These are phyloP conservation scores for Magnolia kwangsiensis DNA, from an alignment of 164 flowering plant genomes.

Conservation along the genomic window DNA sequence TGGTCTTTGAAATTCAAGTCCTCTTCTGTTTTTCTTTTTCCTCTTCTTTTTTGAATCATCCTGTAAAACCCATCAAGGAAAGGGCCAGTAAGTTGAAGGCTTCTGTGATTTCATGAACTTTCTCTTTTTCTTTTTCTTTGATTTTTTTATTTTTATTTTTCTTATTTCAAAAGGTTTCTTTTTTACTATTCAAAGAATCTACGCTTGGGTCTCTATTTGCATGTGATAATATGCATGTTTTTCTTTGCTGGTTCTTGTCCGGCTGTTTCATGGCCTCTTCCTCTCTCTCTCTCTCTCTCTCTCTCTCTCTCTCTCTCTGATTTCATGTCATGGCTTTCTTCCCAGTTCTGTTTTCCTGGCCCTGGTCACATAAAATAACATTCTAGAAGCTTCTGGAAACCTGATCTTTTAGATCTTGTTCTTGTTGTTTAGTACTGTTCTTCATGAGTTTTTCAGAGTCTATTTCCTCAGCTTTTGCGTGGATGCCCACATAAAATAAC, in stretches of 20 bases:
- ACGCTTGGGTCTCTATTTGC: too few relatives aligned
- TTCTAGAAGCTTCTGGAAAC: conserved; percentile 26
- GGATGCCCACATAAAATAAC: conserved; percentile 56
- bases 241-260: neutral
- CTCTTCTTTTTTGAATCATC: too few relatives aligned
- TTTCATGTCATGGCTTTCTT: neutral
- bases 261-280: neutral
- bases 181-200: too few relatives aligned
- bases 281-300: conserved; percentile 1
- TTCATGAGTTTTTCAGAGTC: neutral
- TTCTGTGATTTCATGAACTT: too few relatives aligned
- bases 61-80: too few relatives aligned
- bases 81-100: too few relatives aligned
- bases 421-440: neutral
- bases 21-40: too few relatives aligned
- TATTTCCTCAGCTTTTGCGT: conserved; percentile 2
- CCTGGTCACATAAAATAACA: conserved; percentile 59
- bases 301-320: neutral
- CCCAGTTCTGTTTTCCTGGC: conserved; percentile 9
- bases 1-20: too few relatives aligned
- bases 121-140: too few relatives aligned
- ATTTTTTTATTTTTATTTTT: too few relatives aligned
- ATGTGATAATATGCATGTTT: neutral
- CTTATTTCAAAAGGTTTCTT: too few relatives aligned
- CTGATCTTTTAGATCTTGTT: neutral